Conservation (phyloP, 352 stramenopile species). For the Phytopythium litorale region DNA sequence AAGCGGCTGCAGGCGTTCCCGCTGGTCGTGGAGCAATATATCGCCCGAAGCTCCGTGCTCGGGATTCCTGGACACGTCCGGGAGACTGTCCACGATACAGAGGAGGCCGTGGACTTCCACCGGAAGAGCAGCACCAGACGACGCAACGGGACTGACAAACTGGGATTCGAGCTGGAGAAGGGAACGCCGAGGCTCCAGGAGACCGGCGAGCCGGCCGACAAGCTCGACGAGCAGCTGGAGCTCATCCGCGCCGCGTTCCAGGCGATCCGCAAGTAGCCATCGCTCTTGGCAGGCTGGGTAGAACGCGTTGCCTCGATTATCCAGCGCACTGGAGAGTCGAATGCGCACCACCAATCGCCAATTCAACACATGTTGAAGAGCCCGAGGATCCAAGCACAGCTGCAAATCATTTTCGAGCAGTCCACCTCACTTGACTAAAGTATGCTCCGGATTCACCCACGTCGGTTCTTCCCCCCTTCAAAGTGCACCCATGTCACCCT, state of each 20-base stretch:
- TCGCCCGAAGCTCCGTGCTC: constrained; percentile 6
- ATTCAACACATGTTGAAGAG: background rate
- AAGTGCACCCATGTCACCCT: background rate
- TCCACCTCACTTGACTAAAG: background rate
- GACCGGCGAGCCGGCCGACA: constrained; percentile 7
- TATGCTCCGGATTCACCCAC: background rate
- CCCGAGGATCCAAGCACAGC: no score
- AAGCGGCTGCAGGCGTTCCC: constrained; percentile 50
- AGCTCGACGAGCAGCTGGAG: constrained; percentile 31
- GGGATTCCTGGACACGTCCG: background rate
- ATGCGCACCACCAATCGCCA: background rate
- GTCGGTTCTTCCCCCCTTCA: background rate
- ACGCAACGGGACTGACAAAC: background rate
- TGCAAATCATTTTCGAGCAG: background rate
- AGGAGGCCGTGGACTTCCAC: background rate
- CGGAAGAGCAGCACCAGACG: background rate
- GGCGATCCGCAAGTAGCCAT: background rate
- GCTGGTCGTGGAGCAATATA: constrained; percentile 42
- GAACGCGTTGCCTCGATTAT: background rate
- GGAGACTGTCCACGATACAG: background rate
- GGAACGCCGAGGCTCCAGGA: background rate
- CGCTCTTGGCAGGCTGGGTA: background rate
- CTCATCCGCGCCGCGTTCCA: constrained; percentile 35
- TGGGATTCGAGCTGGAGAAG: background rate
- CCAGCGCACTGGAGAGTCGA: background rate